Conservation (phyloP, 257 asterid genomes). For the Fraxinus pennsylvanica region DNA sequence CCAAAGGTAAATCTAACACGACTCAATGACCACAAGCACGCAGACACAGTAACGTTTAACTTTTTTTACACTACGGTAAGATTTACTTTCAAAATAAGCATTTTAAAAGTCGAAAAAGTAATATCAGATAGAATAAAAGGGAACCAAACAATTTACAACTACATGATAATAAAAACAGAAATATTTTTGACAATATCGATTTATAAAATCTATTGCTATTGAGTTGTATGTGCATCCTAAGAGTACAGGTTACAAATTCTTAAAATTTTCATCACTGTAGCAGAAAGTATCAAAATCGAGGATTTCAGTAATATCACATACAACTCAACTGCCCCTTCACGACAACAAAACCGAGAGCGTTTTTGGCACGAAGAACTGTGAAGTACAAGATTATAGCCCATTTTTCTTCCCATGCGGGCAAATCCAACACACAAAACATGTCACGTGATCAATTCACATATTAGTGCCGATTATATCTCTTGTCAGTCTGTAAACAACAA, state of each 20-base stretch:
- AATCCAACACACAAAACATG: neutral
- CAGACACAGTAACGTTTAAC: neutral
- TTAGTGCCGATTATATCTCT: neutral
- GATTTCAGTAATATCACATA: neutral
- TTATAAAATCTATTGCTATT: neutral
- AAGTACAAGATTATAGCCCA: neutral
- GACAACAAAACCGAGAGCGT: neutral
- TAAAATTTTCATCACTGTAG: constrained; percentile 33
- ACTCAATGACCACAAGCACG: no score
- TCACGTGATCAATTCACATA: neutral
- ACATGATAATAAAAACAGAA: neutral
- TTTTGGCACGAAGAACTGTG: neutral
- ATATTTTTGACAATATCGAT: no score
- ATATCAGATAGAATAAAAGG: neutral
- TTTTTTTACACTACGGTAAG: neutral
- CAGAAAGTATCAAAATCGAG: constrained; percentile 10
- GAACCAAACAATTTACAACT: neutral
- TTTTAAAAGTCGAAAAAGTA: no score
- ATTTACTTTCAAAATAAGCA: no score
- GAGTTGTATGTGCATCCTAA: constrained; percentile 25
- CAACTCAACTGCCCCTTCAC: neutral
- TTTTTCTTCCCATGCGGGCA: neutral
- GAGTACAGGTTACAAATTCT: constrained; percentile 31
- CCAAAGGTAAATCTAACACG: no score
- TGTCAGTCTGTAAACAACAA: neutral